Evolutionary conservation across 1,139 yeast species (phyloP).

Genomic region (Scheffersomyces lignicola): DNA sequence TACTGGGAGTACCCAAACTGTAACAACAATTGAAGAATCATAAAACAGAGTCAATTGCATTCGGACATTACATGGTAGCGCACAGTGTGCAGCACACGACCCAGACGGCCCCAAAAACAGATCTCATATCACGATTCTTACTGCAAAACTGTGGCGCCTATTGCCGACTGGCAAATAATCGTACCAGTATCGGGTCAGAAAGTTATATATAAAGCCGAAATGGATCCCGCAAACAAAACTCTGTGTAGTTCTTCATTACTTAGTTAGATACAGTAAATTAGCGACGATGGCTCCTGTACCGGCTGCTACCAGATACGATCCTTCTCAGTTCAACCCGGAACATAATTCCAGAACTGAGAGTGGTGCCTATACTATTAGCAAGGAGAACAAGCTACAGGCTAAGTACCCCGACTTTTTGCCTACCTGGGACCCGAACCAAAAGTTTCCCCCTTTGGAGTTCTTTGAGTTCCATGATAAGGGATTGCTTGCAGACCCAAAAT

Average conservation of each 20-base stretch:
- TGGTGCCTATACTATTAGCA: constrained; percentile 27
- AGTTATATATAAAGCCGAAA: neutral
- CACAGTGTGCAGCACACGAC: no score
- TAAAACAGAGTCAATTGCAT: no score
- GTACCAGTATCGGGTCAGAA: neutral
- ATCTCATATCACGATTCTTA: constrained; percentile 4
- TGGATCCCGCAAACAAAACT: no score
- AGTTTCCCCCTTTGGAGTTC: constrained; percentile 23
- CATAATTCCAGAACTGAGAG: constrained; percentile 23
- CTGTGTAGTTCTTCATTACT: neutral
- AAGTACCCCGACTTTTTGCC: constrained; percentile 26
- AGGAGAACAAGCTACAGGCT: constrained; percentile 19
- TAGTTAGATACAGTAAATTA: neutral
- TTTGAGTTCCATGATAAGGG: constrained; percentile 25
- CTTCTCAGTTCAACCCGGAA: constrained; percentile 30
- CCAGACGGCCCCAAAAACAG: neutral
- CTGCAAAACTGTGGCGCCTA: constrained; percentile 6
- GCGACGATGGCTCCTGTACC: constrained; percentile 15
- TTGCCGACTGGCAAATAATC: neutral
- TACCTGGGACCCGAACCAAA: constrained; percentile 29
- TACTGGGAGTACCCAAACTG: no score
- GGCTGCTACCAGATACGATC: constrained; percentile 21
- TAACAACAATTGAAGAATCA: no score
- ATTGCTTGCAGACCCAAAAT: constrained; percentile 17
- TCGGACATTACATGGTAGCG: no score